Evolutionary conservation across 352 stramenopile species (phyloP), one percentile per base, ranked within the genome.

Genomic region (Phytophthora foliorum): DNA sequence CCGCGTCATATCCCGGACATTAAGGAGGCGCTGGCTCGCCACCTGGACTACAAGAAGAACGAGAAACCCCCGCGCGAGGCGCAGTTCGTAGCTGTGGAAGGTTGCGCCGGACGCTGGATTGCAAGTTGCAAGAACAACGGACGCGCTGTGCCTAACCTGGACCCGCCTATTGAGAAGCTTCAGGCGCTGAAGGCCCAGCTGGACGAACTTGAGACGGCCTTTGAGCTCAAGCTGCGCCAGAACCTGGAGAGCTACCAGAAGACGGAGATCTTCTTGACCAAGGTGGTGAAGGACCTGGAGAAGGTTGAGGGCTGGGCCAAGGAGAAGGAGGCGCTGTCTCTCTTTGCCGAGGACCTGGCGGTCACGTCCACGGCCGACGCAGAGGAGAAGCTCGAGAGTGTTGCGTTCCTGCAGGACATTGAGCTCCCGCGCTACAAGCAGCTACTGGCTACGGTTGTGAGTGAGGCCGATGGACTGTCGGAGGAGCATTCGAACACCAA

Each of bases 41-140:
- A 92, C 57, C 63, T 91, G 25, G 85, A 96, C 44, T 96, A 96
- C 77, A 96, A 96, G 78, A 90, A 91, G 71, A 96, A 89, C 58
- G 88, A 96, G 56, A 94, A 94, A 48, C 88, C 88, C 5, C 82
- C 84, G 22, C 86, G 81, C n/a, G 88, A 96, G 67, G 88, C 88
- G 7, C 75, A 90, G 54, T 96, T 89, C 55, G 88, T 96, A 21
- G 75, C 82, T 0, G 82, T 96, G 4, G 88, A 96, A 79, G 86
- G 86, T 22, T 91, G 79, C 38, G 87, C 86, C 21, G 86, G 88
- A 13, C 88, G 86, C 19, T 96, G 88, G 88, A 86, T 94, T 36
- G 81, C 88, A 27, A 94, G 86, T 59, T 96, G 88, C 76, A 94
- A 94, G 78, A 94, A 94, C 80, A 96, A 96, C 68, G 83, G 88